A percentile compares a stretch with the other conserved stretches of the same genome.
These are phyloP conservation scores for Trichosporon coremiiforme DNA, from an alignment of 1,284 basidiomycete genomes.

Conservation along the genomic window DNA sequence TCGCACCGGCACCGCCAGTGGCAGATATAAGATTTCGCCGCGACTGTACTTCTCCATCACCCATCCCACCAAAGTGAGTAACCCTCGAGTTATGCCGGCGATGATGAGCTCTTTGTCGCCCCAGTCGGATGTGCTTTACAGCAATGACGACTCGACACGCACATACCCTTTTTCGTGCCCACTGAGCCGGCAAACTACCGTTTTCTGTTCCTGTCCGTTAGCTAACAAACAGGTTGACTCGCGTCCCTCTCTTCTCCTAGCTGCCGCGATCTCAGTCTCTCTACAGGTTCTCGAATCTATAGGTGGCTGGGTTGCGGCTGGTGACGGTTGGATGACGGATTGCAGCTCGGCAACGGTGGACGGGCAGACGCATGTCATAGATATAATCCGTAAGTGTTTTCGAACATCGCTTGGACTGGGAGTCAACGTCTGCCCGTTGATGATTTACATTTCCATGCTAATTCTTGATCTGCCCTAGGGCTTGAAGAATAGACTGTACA, in stretches of 20 bases:
- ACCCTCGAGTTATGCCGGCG: not conserved
- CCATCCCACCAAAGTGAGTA: slow-evolving; percentile 11
- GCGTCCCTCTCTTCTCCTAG: not conserved
- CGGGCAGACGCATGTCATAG: not conserved
- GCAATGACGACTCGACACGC: slow-evolving; percentile 18
- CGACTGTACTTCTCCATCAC: not conserved
- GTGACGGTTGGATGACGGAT: not conserved
- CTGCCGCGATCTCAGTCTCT: no score
- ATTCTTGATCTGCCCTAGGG: slow-evolving; percentile 12
- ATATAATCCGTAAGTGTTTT: not conserved
- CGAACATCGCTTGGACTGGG: not conserved
- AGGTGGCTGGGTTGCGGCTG: no score
- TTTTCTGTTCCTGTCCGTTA: not conserved
- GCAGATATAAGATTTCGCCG: slow-evolving; percentile 12
- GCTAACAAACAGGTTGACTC: not conserved
- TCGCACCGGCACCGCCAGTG: not conserved
- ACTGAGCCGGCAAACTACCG: not conserved
- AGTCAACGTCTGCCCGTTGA: not conserved
- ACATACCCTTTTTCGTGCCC: slow-evolving; percentile 14
- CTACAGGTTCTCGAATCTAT: no score
- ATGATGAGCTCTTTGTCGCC: slow-evolving; percentile 17
- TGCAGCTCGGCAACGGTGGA: not conserved
- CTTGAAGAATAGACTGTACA: slow-evolving; percentile 15
- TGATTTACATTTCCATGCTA: slow-evolving; percentile 19
- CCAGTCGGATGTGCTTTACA: slow-evolving; percentile 13